Conservation (phyloP, 805 yeast species). For the Pichia nanzhaoensis region DNA sequence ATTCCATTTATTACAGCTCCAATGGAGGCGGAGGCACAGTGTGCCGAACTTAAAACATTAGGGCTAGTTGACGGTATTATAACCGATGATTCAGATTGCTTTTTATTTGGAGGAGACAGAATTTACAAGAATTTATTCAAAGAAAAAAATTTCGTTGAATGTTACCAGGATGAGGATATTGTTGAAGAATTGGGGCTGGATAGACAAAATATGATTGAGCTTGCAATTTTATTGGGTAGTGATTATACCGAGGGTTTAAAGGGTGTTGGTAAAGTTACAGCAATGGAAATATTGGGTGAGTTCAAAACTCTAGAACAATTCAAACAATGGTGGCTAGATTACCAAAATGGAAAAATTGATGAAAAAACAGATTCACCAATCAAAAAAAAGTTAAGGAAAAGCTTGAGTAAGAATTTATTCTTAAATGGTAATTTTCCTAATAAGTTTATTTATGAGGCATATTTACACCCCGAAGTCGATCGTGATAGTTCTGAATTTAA, state of each 20-base stretch:
- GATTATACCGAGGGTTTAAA: conserved; percentile 92
- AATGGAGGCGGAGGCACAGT: conserved; percentile 98
- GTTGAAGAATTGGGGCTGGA: conserved; percentile 56
- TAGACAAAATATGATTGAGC: conserved; percentile 59
- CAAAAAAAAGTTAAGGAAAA: conserved; percentile 49
- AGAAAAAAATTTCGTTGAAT: conserved; percentile 87
- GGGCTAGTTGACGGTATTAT: conserved; percentile 88
- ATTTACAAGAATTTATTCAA: conserved; percentile 92
- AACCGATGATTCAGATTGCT: conserved; percentile 97
- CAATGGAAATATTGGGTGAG: conserved; percentile 85
- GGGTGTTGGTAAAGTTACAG: conserved; percentile 91
- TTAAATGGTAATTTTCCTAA: conserved; percentile 62
- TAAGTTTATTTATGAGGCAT: conserved; percentile 61
- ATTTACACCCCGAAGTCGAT: conserved; percentile 77
- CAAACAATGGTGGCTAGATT: conserved; percentile 52
- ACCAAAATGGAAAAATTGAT: conserved; percentile 34
- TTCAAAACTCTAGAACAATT: conserved; percentile 44
- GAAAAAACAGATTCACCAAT: conserved; percentile 41
- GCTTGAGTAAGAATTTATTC: conserved; percentile 45
- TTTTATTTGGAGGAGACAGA: conserved; percentile 79
- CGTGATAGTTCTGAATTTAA: conserved; percentile 66
- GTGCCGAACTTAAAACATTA: conserved; percentile 69
- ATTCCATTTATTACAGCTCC: conserved; percentile 95
- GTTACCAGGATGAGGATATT: conserved; percentile 58
- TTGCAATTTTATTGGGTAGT: conserved; percentile 84